phyloP scores from a whole-genome alignment of 306 rosid species.

The Dryas octopetala region DNA sequence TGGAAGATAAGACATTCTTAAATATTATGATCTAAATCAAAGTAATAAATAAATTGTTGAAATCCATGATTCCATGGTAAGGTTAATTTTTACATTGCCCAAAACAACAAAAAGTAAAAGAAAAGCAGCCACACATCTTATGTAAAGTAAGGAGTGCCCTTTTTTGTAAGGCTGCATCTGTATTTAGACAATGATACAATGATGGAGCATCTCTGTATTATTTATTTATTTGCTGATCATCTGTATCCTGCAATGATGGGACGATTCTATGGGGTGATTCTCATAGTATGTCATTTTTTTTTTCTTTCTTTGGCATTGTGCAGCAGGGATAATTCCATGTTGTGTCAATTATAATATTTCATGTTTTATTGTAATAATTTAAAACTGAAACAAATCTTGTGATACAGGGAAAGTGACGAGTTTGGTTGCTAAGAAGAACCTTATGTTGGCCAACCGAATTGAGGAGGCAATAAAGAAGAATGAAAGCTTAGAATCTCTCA shows the following conservation, averaged over 20 bases:
- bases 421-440: conserved; percentile 72
- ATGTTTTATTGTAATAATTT: background rate
- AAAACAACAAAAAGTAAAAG: background rate
- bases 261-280: background rate
- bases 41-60: background rate
- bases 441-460: conserved; percentile 58
- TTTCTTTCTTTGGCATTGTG: background rate
- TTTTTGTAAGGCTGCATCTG: too few relatives aligned
- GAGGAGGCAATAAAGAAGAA: conserved; percentile 91
- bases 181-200: too few relatives aligned
- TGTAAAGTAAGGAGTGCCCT: background rate
- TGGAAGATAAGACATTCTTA: background rate
- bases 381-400: conserved; percentile 6
- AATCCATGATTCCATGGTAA: background rate
- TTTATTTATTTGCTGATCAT: background rate
- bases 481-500: conserved; percentile 86
- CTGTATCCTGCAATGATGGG: background rate
- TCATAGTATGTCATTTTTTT: background rate
- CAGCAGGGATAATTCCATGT: background rate
- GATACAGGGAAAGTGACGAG: conserved; percentile 91
- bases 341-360: background rate
- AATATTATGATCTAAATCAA: background rate
- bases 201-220: background rate
- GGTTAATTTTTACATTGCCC: background rate
- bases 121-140: background rate